Evolutionary conservation across 2,329 filamentous ascomycete species (phyloP).

Genomic region (Cadophora sp.): DNA sequence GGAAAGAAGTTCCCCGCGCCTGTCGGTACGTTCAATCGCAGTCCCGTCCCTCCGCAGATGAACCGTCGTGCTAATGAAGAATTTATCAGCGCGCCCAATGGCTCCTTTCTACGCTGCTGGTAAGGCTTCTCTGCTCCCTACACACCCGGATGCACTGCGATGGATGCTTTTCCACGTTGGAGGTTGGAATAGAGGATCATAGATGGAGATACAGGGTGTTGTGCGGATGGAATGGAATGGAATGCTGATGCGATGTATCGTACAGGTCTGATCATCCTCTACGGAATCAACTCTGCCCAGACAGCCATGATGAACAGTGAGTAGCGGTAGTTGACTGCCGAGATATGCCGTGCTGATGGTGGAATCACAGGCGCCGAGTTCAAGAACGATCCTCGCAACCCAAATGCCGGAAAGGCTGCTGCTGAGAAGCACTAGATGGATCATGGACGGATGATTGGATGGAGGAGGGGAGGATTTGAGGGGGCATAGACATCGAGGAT

Average conservation of each 20-base stretch:
- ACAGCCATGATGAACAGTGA: constrained; percentile 80
- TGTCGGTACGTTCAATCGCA: constrained; percentile 66
- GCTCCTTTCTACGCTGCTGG: constrained; percentile 93
- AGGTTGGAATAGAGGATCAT: neutral
- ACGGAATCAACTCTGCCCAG: constrained; percentile 87
- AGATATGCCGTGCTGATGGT: constrained; percentile 13
- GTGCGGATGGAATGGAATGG: constrained; percentile 13
- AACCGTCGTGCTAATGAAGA: constrained; percentile 33
- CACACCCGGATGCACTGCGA: neutral
- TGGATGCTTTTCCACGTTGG: neutral
- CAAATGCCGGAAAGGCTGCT: constrained; percentile 50
- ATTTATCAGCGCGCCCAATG: constrained; percentile 79
- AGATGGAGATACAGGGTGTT: neutral
- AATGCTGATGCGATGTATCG: constrained; percentile 28
- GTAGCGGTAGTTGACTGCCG: constrained; percentile 45
- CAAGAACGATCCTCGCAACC: constrained; percentile 97
- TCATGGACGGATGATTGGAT: constrained; percentile 14
- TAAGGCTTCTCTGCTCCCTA: constrained; percentile 52
- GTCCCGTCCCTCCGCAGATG: constrained; percentile 19
- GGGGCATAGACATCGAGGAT: neutral
- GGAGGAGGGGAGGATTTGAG: neutral
- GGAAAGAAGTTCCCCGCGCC: constrained; percentile 85
- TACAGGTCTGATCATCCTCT: constrained; percentile 82
- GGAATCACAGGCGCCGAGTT: constrained; percentile 78
- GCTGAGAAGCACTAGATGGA: constrained; percentile 42